Conservation (phyloP, 352 stramenopile species). For the Phytophthora meadii region DNA sequence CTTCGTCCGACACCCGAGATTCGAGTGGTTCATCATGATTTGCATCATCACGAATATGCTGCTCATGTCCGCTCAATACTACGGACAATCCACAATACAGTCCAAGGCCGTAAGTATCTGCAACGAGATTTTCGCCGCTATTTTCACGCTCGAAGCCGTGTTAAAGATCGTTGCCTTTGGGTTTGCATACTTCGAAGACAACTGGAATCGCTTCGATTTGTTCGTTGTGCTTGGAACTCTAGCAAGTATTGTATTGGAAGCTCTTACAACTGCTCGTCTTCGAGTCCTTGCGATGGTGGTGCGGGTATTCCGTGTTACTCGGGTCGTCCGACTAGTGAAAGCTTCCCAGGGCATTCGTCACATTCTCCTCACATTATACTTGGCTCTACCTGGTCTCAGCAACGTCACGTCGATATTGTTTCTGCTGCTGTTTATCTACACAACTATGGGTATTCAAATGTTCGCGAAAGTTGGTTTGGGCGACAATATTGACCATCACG, state of each 20-base stretch:
- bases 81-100: conserved; percentile 72
- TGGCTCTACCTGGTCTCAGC: conserved; percentile 82
- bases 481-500: conserved; percentile 81
- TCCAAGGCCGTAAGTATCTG: conserved; percentile 53
- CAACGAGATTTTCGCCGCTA: conserved; percentile 85
- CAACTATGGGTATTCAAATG: conserved; percentile 92
- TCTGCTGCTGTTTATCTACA: conserved; percentile 94
- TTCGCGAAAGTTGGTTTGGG: conserved; percentile 87
- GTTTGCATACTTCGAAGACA: conserved; percentile 78
- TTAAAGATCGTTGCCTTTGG: conserved; percentile 89
- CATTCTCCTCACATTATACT: conserved; percentile 92
- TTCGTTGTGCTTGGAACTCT: conserved; percentile 72
- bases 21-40: conserved; percentile 91
- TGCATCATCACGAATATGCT: conserved; percentile 92
- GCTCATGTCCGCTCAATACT: conserved; percentile 88
- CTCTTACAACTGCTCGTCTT: conserved; percentile 50
- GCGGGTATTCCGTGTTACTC: conserved; percentile 91
- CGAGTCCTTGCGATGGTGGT: conserved; percentile 84
- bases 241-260: conserved; percentile 58
- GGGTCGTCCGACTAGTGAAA: conserved; percentile 82
- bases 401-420: conserved; percentile 92
- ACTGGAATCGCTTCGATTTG: conserved; percentile 92
- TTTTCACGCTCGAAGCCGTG: conserved; percentile 89
- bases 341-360: conserved; percentile 86
- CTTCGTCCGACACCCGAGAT: conserved; percentile 62